Evolutionary conservation across 176 grass and related monocot genomes (phyloP).

Genomic region (Ensete ventricosum): DNA sequence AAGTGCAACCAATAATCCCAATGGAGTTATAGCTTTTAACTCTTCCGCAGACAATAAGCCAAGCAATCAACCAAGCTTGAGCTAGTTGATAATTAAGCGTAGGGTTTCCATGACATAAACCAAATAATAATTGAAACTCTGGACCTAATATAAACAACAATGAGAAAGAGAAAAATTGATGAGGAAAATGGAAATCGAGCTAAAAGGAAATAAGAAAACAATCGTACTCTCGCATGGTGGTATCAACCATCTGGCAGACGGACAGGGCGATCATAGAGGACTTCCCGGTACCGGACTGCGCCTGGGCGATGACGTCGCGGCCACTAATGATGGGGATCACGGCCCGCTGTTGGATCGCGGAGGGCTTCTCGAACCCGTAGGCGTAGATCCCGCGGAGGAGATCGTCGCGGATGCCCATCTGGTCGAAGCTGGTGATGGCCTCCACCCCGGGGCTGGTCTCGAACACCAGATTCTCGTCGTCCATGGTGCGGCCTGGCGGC

Average conservation of each 20-base stretch:
- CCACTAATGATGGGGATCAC: slow-evolving; percentile 75
- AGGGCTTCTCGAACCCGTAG: slow-evolving; percentile 96
- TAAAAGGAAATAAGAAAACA: neutral
- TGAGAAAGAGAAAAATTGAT: neutral
- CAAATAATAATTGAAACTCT: slow-evolving; percentile 10
- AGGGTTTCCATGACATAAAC: no score
- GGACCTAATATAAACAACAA: neutral
- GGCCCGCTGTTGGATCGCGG: slow-evolving; percentile 95
- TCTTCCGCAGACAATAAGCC: no score
- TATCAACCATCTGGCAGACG: slow-evolving; percentile 88
- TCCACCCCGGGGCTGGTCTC: slow-evolving; percentile 89
- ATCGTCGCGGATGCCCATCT: slow-evolving; percentile 89
- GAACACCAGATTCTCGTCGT: slow-evolving; percentile 76
- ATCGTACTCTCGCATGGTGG: slow-evolving; percentile 56
- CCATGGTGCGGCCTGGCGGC: slow-evolving; percentile 30
- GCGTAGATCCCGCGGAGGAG: slow-evolving; percentile 87
- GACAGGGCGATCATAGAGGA: slow-evolving; percentile 92
- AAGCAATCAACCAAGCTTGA: no score
- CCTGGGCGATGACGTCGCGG: slow-evolving; percentile 92
- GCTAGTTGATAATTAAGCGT: no score
- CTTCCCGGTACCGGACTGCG: slow-evolving; percentile 92
- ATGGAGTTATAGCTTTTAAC: no score
- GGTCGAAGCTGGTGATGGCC: slow-evolving; percentile 78
- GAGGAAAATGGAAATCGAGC: neutral
- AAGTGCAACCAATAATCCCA: no score